Base-by-base conservation (phyloP, 139 green algal species). In the Chlorella sp. region DNA sequence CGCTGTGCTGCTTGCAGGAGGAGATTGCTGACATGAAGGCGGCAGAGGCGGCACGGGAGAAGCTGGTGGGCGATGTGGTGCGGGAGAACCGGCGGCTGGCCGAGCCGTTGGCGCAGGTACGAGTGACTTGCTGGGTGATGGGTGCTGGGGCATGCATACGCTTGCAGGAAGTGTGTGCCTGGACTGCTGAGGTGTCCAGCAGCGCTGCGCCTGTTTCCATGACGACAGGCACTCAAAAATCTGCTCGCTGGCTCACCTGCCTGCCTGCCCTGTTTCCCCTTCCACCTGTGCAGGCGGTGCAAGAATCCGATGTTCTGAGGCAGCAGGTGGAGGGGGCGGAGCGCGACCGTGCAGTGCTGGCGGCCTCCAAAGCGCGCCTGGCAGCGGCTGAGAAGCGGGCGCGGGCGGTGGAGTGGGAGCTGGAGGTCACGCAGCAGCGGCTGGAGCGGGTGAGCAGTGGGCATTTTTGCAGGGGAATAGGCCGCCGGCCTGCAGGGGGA, bases 1-100 rank as follows among this genome's bases (percentile, higher is more conserved):
- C 15, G 53, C 53, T 57, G 77, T 73, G 18, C 28, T 30, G 82
- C 18, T 7, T 30, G 76, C 86, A 90, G 86, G 97, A 98, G 89
- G 96, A 98, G 73, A 95, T 98, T 57, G 93, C 95, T 2, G 96
- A 98, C 87, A 97, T 98, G 95, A 98, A 97, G 91, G 96, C 96
- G 91, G 94, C 94, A 26, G 97, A 98, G 91, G 95, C 94, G 1
- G 91, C 96, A 85, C 97, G 97, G 84, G 96, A 98, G 86, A 97
- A 97, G 93, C 95, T 98, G 32, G 97, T 98, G 96, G 92, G 91
- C 40, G 93, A 97, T 86, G 94, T 97, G 40, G 89, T 91, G 48
- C 93, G 96, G 82, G 97, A 99, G 92, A 99, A 99, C 93, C 97
- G 97, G 93, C 91, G 93, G 22, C 93, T 99, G 77, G 95, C 89